phyloP scores from a whole-genome alignment of 2,329 filamentous ascomycete genomes.

The Aspergillus flavus region DNA sequence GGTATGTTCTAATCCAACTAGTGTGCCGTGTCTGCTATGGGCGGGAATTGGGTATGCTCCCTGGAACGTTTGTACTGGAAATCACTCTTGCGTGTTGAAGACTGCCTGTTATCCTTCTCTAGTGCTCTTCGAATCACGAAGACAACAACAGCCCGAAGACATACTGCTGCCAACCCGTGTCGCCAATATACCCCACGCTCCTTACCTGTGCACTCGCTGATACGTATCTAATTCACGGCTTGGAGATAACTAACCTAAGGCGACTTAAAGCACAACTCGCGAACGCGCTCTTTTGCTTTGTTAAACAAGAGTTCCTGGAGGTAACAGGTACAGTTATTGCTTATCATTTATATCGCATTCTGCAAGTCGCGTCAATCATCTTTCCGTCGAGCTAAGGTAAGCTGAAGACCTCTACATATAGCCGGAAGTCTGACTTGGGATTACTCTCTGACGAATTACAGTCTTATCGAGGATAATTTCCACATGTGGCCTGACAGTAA shows the following conservation, averaged over 20 bases:
- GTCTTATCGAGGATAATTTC: neutral
- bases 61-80: slow-evolving; percentile 13
- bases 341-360: neutral
- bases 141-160: neutral
- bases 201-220: neutral
- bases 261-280: neutral
- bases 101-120: neutral
- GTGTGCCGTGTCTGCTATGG: slow-evolving; percentile 5
- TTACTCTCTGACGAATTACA: neutral
- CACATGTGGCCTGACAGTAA: slow-evolving; percentile 9
- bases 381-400: neutral
- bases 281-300: neutral
- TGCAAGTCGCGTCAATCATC: neutral
- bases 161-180: neutral
- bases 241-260: slow-evolving; percentile 9
- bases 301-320: neutral
- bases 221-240: neutral
- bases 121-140: neutral
- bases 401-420: neutral
- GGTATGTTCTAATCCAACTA: slow-evolving; percentile 16
- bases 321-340: neutral
- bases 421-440: neutral
- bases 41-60: slow-evolving; percentile 11
- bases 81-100: neutral
- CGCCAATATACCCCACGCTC: neutral